phyloP scores from a whole-genome alignment of 352 stramenopile species.

The Phytophthora cactorum region DNA sequence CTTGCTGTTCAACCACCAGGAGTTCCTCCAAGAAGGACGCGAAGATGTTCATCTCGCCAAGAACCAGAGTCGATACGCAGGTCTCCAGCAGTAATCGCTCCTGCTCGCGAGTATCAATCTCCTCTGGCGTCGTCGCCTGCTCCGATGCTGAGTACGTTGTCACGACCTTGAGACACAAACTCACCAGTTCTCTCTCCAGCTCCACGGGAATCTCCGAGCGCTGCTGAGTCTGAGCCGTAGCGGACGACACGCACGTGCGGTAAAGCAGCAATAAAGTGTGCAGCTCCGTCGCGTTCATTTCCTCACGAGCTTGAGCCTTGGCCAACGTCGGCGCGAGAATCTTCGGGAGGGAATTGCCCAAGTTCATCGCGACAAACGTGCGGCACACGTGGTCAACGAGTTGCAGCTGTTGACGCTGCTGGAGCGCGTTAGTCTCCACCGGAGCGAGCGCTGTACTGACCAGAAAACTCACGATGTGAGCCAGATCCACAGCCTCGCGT shows the following conservation, averaged over 20 bases:
- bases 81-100: conserved; percentile 31
- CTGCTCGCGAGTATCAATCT: conserved; percentile 32
- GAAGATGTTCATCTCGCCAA: conserved; percentile 36
- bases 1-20: conserved; percentile 19
- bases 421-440: conserved; percentile 20
- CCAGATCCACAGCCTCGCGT: conserved; percentile 64
- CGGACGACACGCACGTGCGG: conserved; percentile 56
- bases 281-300: conserved; percentile 50
- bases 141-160: conserved; percentile 16
- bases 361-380: conserved; percentile 67
- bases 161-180: conserved; percentile 32
- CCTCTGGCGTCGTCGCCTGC: conserved; percentile 16
- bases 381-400: conserved; percentile 72
- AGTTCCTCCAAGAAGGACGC: conserved; percentile 33
- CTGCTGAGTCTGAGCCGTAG: conserved; percentile 21
- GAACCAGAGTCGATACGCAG: conserved; percentile 35
- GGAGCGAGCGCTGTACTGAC: conserved; percentile 73
- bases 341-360: conserved; percentile 69
- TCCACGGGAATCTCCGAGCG: conserved; percentile 50
- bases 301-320: conserved; percentile 45
- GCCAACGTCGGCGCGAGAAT: conserved; percentile 73
- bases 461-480: conserved; percentile 82
- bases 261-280: conserved; percentile 75
- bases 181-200: conserved; percentile 50
- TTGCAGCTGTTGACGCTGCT: conserved; percentile 53